phyloP scores from a whole-genome alignment of 2,329 filamentous ascomycete genomes.

The Esteya vermicola region DNA sequence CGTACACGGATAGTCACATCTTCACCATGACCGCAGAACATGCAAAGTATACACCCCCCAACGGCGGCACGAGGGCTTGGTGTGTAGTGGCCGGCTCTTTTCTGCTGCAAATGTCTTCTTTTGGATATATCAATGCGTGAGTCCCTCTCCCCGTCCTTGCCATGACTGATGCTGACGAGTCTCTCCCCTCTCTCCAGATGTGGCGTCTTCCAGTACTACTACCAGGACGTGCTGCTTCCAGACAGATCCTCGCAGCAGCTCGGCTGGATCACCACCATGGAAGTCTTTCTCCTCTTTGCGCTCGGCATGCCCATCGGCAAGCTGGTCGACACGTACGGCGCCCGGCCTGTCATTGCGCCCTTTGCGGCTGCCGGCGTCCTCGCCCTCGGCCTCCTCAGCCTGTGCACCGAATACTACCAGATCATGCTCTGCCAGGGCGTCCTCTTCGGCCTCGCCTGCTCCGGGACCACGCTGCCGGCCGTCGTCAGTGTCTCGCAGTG shows the following conservation, averaged over 20 bases:
- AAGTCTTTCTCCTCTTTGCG: neutral
- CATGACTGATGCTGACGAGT: too few species aligned
- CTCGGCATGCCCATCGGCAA: neutral
- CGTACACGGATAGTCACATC: too few species aligned
- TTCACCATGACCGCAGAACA: too few species aligned
- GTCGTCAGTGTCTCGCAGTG: constrained; percentile 40
- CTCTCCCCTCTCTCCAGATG: too few species aligned
- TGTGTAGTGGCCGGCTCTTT: too few species aligned
- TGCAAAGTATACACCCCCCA: too few species aligned
- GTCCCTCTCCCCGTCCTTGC: too few species aligned
- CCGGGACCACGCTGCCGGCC: neutral
- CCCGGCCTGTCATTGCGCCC: neutral
- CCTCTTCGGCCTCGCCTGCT: neutral
- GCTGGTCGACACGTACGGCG: neutral
- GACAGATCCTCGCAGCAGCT: neutral
- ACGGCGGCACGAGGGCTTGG: too few species aligned
- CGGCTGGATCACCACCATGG: neutral
- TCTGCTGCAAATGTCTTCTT: too few species aligned
- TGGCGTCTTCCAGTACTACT: neutral
- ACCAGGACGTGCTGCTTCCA: neutral
- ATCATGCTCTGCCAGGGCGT: neutral
- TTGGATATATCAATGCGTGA: too few species aligned
- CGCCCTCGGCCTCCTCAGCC: neutral
- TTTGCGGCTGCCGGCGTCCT: neutral
- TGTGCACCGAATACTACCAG: neutral